These are phyloP conservation scores for Epichloe hybrida DNA, from an alignment of 2,329 filamentous ascomycete genomes.

Conservation along the genomic window DNA sequence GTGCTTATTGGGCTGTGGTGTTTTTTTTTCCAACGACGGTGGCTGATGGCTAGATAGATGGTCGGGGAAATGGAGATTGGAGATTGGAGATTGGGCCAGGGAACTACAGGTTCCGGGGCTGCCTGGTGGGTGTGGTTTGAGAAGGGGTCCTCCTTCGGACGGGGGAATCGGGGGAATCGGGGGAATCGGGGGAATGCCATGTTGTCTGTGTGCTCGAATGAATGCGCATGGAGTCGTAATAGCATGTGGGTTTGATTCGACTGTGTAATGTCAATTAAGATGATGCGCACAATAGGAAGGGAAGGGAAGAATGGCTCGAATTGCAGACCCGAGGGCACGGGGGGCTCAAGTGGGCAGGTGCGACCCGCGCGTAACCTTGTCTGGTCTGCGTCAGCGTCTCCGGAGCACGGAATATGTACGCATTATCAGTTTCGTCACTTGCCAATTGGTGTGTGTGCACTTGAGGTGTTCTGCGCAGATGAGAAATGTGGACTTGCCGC, in stretches of 20 bases:
- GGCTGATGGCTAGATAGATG: slow-evolving; percentile 1
- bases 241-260: too few species aligned
- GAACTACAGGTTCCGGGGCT: background rate
- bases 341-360: background rate
- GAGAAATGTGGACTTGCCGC: too few species aligned
- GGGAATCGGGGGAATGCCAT: background rate
- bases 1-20: background rate
- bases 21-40: background rate
- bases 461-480: too few species aligned
- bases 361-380: background rate
- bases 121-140: background rate
- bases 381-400: too few species aligned
- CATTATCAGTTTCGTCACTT: too few species aligned
- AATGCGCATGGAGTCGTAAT: too few species aligned
- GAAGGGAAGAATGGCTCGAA: background rate
- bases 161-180: background rate
- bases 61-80: background rate
- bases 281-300: background rate
- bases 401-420: too few species aligned
- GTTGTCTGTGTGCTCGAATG: too few species aligned
- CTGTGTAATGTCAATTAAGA: too few species aligned
- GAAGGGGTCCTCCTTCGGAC: background rate
- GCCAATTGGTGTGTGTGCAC: too few species aligned
- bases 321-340: background rate
- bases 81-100: background rate